Evolutionary conservation across 1,284 basidiomycete genomes (phyloP).

Genomic region (Microbotryomycetes sp.): DNA sequence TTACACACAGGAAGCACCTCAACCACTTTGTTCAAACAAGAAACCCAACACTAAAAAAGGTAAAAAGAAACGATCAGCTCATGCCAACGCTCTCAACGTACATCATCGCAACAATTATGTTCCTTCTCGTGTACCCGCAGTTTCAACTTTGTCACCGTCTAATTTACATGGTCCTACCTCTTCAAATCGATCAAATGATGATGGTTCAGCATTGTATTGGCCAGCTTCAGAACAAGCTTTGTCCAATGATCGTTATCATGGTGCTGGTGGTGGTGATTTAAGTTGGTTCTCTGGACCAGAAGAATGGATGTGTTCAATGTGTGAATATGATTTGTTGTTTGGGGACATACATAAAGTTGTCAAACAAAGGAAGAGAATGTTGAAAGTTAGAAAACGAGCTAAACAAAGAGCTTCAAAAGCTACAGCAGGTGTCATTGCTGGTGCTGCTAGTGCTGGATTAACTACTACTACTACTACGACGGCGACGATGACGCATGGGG

Average conservation of each 20-base stretch:
- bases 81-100: constrained; percentile 41
- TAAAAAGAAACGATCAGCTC: constrained; percentile 39
- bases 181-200: neutral
- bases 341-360: constrained; percentile 40
- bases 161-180: constrained; percentile 1
- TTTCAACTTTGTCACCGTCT: constrained; percentile 1
- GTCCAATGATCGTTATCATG: constrained; percentile 17
- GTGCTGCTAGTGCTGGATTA: neutral
- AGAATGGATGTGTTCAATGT: constrained; percentile 43
- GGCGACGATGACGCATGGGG: too few species aligned
- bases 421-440: neutral
- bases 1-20: neutral
- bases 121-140: constrained; percentile 35
- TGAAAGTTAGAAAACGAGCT: constrained; percentile 38
- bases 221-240: constrained; percentile 27
- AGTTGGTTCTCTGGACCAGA: constrained; percentile 34
- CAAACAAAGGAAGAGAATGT: constrained; percentile 39
- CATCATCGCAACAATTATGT: constrained; percentile 42
- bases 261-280: neutral
- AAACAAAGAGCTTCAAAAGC: constrained; percentile 34
- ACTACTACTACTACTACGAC: too few species aligned
- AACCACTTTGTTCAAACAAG: neutral
- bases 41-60: constrained; percentile 32
- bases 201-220: constrained; percentile 16
- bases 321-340: constrained; percentile 44